These are phyloP conservation scores for Artemisia annua DNA, from an alignment of 129 eudicot genomes.

Conservation along the genomic window DNA sequence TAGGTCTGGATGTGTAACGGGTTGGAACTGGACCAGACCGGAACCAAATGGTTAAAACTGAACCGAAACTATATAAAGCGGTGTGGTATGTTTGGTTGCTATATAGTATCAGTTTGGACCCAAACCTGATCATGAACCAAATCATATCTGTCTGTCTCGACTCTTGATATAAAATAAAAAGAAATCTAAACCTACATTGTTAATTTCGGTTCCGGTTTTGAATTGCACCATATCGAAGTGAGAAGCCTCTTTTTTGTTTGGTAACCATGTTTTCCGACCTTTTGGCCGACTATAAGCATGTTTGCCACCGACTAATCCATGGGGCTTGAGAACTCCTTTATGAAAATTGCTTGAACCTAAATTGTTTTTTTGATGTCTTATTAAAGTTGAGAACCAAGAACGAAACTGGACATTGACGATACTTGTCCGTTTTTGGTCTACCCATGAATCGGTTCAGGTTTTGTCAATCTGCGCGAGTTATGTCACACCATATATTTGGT, in stretches of 20 bases:
- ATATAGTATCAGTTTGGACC: not conserved
- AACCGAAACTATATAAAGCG: not conserved
- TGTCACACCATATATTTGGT: not conserved
- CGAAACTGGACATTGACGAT: too few species aligned
- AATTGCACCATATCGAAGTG: too few species aligned
- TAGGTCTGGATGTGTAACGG: not conserved
- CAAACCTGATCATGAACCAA: not conserved
- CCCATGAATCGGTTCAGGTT: not conserved
- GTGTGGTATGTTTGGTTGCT: not conserved
- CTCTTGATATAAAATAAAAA: too few species aligned
- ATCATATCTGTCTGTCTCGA: not conserved
- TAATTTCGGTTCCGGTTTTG: too few species aligned
- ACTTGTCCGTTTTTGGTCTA: not conserved
- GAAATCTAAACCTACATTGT: too few species aligned
- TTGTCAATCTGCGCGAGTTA: not conserved
- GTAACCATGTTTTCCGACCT: too few species aligned
- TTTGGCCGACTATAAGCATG: too few species aligned
- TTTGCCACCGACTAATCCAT: too few species aligned
- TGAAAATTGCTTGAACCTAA: not conserved
- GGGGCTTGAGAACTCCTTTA: too few species aligned
- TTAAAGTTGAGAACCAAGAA: not conserved
- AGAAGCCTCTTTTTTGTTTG: too few species aligned
- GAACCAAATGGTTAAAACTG: not conserved
- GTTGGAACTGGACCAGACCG: not conserved
- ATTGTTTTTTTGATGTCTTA: not conserved